Base-by-base conservation (phyloP, 1,139 yeast genomes). In the Kodamaea sp. region DNA sequence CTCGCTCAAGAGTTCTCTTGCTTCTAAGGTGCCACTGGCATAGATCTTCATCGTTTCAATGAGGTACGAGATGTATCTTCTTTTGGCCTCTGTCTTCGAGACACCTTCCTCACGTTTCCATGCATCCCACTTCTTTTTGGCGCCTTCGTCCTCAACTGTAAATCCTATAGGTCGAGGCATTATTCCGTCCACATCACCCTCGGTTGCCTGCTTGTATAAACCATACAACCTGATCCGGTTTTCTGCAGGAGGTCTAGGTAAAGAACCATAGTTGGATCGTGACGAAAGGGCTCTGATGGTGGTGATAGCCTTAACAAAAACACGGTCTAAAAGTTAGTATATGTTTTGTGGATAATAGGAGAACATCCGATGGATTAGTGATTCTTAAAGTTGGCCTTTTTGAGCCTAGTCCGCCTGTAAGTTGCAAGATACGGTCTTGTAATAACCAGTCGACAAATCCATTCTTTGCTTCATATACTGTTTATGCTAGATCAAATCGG, bases 161-260 rank as follows among this genome's bases (percentile, higher is more conserved):
- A 60, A 63, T 5, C 89, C 90, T 2, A 61, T 58, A 1, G 92
- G 90, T 29, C 88, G 66, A 1, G 75, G 73, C 78, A 82, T 75
- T 18, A 81, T 68, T 2, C 83, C 82, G 31, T 75, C 77, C 4
- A 83, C 88, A 54, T 87, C 79, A 2, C 95, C 96, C 58, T 85
- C 95, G 4, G 94, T 85, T 3, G 95, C 90, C 53, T 87, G 96
- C 51, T 87, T 87, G 61, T 86, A 87, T 32, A 87, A 69, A 0
- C 95, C 96, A 55, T 87, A 87, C 7, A 87, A 67, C 40, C 72
- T 73, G 38, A 83, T 78, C 21, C 95, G 60, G 41, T 72, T 78
- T 36, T 81, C 85, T 2, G 87, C 78, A 1, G 95, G 90, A 0
- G 96, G 96, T 29, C 90, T 73, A 0, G 94, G 87, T 29, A 85